Conservation (phyloP, 1,284 basidiomycete genomes). For the Tylopilus sp. region DNA sequence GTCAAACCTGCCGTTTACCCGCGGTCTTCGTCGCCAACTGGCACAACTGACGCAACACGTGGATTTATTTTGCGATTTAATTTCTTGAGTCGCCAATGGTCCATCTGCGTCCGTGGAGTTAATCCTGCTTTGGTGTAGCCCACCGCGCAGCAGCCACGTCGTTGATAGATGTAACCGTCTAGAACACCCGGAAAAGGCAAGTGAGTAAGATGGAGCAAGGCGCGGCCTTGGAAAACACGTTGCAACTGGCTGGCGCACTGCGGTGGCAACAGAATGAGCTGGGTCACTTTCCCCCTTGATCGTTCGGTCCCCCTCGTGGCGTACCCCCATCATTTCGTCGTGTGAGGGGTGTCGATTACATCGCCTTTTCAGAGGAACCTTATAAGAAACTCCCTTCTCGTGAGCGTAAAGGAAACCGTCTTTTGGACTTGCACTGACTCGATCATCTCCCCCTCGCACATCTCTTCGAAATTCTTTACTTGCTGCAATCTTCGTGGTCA, state of each 20-base stretch:
- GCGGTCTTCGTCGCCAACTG: constrained; percentile 12
- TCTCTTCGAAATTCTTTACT: constrained; percentile 30
- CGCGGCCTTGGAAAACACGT: constrained; percentile 26
- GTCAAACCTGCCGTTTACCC: constrained; percentile 2
- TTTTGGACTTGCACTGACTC: constrained; percentile 12
- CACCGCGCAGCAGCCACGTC: constrained; percentile 28
- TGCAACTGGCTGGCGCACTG: constrained; percentile 16
- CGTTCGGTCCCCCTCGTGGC: constrained; percentile 20
- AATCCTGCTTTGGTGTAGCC: constrained; percentile 7
- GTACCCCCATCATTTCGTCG: constrained; percentile 4
- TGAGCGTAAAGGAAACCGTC: constrained; percentile 17
- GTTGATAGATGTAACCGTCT: constrained; percentile 12
- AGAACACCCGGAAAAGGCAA: constrained; percentile 27
- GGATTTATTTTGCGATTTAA: constrained; percentile 5
- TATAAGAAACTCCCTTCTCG: constrained; percentile 25
- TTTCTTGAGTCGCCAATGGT: not conserved
- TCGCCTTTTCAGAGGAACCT: constrained; percentile 26
- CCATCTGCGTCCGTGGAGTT: constrained; percentile 1
- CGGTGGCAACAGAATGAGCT: constrained; percentile 12
- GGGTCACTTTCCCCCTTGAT: constrained; percentile 7
- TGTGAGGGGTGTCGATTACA: constrained; percentile 13
- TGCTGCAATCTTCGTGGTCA: constrained; percentile 18
- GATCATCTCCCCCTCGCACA: constrained; percentile 8
- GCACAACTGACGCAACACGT: constrained; percentile 12
- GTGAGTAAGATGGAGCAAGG: constrained; percentile 24